These are phyloP conservation scores for Anaeramoeba flamelloides DNA, from an alignment of 78 protist genomes.

Conservation along the genomic window DNA sequence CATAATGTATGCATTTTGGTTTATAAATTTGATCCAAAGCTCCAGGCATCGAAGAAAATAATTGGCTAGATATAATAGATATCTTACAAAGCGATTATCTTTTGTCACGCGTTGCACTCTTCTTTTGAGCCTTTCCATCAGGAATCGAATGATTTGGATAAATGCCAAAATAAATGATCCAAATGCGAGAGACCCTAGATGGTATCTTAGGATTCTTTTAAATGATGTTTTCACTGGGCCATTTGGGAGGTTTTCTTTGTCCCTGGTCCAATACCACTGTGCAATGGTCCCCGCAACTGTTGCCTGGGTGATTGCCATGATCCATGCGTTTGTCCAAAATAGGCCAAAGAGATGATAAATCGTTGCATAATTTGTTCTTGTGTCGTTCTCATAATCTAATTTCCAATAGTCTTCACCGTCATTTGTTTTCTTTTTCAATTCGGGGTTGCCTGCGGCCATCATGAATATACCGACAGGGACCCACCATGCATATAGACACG, in stretches of 20 bases:
- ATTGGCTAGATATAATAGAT: constrained; percentile 19
- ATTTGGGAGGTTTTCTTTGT: not conserved
- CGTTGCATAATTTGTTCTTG: no score
- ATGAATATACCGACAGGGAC: not conserved
- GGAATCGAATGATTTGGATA: constrained; percentile 1
- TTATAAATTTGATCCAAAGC: constrained; percentile 50
- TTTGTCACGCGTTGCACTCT: not conserved
- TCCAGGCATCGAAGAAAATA: constrained; percentile 56
- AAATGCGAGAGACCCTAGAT: constrained; percentile 28
- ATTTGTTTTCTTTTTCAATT: no score
- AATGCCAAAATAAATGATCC: constrained; percentile 35
- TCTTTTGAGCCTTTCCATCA: no score
- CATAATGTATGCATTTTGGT: constrained; percentile 65
- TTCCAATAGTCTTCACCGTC: no score
- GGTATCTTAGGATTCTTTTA: constrained; percentile 2
- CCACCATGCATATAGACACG: not conserved
- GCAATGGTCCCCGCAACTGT: constrained; percentile 11
- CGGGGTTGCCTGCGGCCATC: no score
- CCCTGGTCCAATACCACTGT: not conserved
- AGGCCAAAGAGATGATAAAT: constrained; percentile 1
- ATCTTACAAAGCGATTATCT: not conserved
- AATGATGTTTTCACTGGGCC: constrained; percentile 9
- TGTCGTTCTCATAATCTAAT: no score
- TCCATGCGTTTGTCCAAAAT: constrained; percentile 4
- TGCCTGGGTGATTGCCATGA: not conserved